These are phyloP conservation scores for Chaetomium tenue DNA, from an alignment of 495 filamentous ascomycete species.

Conservation along the genomic window DNA sequence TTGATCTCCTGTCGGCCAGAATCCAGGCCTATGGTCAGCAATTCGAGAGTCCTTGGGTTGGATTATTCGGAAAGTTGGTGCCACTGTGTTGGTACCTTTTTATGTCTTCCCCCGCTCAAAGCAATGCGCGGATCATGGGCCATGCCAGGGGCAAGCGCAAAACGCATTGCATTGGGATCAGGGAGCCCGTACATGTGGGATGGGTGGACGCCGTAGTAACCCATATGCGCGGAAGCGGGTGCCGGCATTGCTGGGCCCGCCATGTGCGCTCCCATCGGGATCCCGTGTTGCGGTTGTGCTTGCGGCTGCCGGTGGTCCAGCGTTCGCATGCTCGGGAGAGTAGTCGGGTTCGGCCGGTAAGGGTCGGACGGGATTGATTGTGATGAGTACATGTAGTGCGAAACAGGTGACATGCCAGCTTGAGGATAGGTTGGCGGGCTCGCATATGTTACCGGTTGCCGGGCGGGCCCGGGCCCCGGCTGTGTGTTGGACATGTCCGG, in stretches of 20 bases:
- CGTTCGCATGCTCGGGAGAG: slow-evolving; percentile 66
- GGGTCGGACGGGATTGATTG: slow-evolving; percentile 36
- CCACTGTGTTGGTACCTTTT: slow-evolving; percentile 60
- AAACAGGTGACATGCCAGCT: slow-evolving; percentile 50
- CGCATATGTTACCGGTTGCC: slow-evolving; percentile 55
- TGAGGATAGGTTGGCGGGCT: slow-evolving; percentile 55
- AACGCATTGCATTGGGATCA: slow-evolving; percentile 50
- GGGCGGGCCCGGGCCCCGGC: slow-evolving; percentile 44
- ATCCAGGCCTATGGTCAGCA: slow-evolving; percentile 29
- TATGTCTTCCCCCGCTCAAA: slow-evolving; percentile 78
- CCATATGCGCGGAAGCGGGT: slow-evolving; percentile 29
- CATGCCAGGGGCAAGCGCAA: slow-evolving; percentile 51
- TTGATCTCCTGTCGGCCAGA: slow-evolving; percentile 73
- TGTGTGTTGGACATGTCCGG: slow-evolving; percentile 51
- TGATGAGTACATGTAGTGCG: slow-evolving; percentile 53
- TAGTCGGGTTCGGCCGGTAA: slow-evolving; percentile 46
- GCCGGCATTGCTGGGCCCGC: slow-evolving; percentile 36
- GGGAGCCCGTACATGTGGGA: slow-evolving; percentile 41
- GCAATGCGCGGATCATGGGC: slow-evolving; percentile 59
- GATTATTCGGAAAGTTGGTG: slow-evolving; percentile 6
- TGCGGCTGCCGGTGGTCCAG: slow-evolving; percentile 46
- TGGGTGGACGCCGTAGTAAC: slow-evolving; percentile 48
- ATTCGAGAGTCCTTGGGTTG: background rate
- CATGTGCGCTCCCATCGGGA: slow-evolving; percentile 41
- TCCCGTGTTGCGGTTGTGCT: slow-evolving; percentile 33